Evolutionary conservation across 441 rosid species (phyloP).

Genomic region (Aleurites moluccanus): DNA sequence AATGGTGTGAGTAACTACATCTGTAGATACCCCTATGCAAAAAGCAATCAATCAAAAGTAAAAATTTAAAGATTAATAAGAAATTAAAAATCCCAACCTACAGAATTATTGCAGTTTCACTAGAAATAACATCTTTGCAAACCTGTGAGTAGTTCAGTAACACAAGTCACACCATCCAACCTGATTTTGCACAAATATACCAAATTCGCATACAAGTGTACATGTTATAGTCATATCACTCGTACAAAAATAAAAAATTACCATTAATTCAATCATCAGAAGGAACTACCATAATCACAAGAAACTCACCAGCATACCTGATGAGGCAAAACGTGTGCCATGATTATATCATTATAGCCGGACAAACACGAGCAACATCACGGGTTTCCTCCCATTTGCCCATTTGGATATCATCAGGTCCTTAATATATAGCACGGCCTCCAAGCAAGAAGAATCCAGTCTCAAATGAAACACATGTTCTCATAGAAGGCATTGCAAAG

Average conservation of each 20-base stretch:
- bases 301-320: constrained; percentile 89
- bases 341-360: constrained; percentile 86
- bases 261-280: not conserved
- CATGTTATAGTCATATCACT: not conserved
- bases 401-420: constrained; percentile 96
- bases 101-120: not conserved
- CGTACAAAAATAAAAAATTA: not conserved
- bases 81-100: not conserved
- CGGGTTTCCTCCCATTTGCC: constrained; percentile 96
- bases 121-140: not conserved
- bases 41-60: not conserved
- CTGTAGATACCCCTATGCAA: not conserved
- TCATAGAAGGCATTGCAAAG: constrained; percentile 97
- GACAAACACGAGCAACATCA: constrained; percentile 94
- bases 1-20: constrained; percentile 1
- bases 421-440: constrained; percentile 90
- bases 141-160: not conserved
- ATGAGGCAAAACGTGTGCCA: constrained; percentile 99
- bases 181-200: not conserved
- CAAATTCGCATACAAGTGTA: not conserved
- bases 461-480: constrained; percentile 95
- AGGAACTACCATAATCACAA: constrained; percentile 11
- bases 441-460: constrained; percentile 94
- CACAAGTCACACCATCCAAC: not conserved
- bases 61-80: not conserved